Conservation (phyloP, 2,329 filamentous ascomycete species). For the Aureobasidium sp. region DNA sequence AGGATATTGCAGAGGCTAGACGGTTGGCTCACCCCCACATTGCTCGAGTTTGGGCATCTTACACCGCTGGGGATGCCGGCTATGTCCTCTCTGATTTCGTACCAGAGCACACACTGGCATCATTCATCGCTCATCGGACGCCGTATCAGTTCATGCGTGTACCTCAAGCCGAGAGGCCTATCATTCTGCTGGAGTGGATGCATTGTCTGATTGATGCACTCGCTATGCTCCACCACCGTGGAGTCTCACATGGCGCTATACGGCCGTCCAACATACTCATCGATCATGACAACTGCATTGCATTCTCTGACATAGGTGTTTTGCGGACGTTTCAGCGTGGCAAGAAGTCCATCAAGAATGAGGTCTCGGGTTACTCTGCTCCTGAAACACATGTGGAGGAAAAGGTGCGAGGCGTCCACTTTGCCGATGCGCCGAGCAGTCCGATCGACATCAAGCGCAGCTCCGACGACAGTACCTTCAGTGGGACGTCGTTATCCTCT, state of each 20-base stretch:
- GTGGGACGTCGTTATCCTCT: background rate
- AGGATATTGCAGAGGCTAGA: constrained; percentile 54
- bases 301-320: constrained; percentile 55
- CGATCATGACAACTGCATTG: constrained; percentile 57
- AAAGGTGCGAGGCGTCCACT: background rate
- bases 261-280: constrained; percentile 65
- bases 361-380: constrained; percentile 65
- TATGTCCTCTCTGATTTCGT: constrained; percentile 63
- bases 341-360: constrained; percentile 55
- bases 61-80: constrained; percentile 55
- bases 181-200: constrained; percentile 64
- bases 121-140: constrained; percentile 56
- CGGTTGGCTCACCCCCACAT: constrained; percentile 61
- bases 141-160: constrained; percentile 57
- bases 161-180: constrained; percentile 52
- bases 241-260: constrained; percentile 61
- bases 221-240: constrained; percentile 58
- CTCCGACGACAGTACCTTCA: background rate
- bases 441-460: background rate
- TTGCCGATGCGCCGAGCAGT: background rate
- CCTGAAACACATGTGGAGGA: constrained; percentile 44
- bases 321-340: constrained; percentile 45
- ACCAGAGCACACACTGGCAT: constrained; percentile 59
- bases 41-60: constrained; percentile 64
- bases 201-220: constrained; percentile 65